These are phyloP conservation scores for Inga laurina DNA, from an alignment of 306 rosid genomes.

Conservation along the genomic window DNA sequence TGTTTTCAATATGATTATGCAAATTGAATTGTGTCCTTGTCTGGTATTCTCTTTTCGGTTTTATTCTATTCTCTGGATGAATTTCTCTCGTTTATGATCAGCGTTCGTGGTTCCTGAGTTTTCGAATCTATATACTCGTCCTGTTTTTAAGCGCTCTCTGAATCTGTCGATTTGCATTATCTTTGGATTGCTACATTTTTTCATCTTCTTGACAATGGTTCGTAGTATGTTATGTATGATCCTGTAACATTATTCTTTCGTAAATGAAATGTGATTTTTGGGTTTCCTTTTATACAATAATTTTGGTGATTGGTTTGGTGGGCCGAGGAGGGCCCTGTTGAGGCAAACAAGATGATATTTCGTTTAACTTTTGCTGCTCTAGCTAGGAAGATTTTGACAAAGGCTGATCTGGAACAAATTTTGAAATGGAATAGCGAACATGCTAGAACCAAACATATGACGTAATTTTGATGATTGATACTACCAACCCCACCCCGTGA, in stretches of 20 bases:
- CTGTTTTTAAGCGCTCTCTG: not conserved
- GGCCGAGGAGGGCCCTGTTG: not conserved
- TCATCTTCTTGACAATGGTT: not conserved
- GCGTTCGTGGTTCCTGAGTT: too few relatives aligned
- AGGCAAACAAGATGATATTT: not conserved
- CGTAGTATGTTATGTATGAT: not conserved
- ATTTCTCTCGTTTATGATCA: not conserved
- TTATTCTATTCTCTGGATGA: not conserved
- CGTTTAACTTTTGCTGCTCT: not conserved
- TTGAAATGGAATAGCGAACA: not conserved
- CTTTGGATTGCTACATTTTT: not conserved
- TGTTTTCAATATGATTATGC: not conserved
- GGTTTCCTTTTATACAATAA: not conserved
- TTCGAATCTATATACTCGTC: too few relatives aligned
- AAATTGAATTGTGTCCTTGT: not conserved
- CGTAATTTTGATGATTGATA: not conserved
- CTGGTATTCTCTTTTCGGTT: not conserved
- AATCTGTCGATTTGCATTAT: not conserved
- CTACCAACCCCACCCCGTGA: not conserved
- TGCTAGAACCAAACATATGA: not conserved
- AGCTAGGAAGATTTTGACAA: not conserved
- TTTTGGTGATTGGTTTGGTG: constrained; percentile 7
- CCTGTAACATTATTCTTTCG: not conserved
- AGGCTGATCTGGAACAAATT: not conserved
- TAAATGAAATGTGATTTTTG: not conserved